Evolutionary conservation across 1,139 yeast species (phyloP).

Genomic region (Arxiozyma slooffiae): DNA sequence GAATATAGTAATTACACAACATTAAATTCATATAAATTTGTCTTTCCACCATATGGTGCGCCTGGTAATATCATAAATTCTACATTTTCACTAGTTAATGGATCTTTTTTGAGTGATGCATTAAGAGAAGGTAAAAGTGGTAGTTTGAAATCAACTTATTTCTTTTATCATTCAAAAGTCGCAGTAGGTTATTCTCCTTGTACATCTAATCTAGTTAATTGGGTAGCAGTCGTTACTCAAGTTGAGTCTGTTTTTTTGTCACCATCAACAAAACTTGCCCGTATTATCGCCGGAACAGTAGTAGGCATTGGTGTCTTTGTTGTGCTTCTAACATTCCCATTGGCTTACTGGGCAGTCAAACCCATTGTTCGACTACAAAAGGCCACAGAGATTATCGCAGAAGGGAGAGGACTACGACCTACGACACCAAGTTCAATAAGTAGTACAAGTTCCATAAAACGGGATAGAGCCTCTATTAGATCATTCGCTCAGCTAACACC

Average conservation of each 20-base stretch:
- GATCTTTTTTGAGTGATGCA: conserved; percentile 20
- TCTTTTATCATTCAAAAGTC: conserved; percentile 37
- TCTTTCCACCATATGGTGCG: conserved; percentile 31
- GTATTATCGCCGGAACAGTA: conserved; percentile 68
- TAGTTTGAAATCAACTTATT: conserved; percentile 38
- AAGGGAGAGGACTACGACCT: conserved; percentile 33
- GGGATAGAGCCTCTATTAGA: conserved; percentile 13
- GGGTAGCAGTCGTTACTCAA: conserved; percentile 77
- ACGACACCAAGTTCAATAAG: conserved; percentile 12
- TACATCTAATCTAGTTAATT: conserved; percentile 40
- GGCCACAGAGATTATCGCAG: conserved; percentile 60
- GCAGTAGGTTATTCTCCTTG: conserved; percentile 68
- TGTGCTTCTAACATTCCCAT: conserved; percentile 64
- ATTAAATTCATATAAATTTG: conserved; percentile 33
- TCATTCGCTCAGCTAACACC: conserved; percentile 5
- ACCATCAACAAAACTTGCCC: conserved; percentile 54
- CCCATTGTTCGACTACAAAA: conserved; percentile 74
- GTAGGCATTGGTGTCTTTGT: conserved; percentile 71
- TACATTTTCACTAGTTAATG: conserved; percentile 27
- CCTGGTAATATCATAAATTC: conserved; percentile 13
- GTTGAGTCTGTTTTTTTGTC: conserved; percentile 46
- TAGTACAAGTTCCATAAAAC: conserved; percentile 16
- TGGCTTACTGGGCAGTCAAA: conserved; percentile 75
- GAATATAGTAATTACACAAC: conserved; percentile 19
- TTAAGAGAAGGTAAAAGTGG: conserved; percentile 37